phyloP scores from a whole-genome alignment of 2,329 filamentous ascomycete genomes.

The Diaporthe australafricana region DNA sequence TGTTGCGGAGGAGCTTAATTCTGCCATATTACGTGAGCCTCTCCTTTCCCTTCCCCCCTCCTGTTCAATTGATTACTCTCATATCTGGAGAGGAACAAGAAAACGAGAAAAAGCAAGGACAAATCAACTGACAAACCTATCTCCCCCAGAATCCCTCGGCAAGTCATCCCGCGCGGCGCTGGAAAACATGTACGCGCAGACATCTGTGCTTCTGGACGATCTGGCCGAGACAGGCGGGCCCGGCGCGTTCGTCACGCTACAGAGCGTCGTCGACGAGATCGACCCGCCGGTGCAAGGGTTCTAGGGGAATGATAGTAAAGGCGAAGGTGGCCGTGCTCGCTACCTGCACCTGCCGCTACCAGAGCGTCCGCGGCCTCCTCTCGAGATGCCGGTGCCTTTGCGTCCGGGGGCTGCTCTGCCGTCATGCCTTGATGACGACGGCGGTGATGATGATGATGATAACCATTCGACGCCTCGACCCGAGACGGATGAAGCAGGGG shows the following conservation, averaged over 20 bases:
- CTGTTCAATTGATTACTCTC: conserved; percentile 11
- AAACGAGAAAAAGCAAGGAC: not conserved
- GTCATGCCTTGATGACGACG: not conserved
- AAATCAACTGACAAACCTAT: conserved; percentile 35
- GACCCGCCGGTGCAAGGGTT: conserved; percentile 50
- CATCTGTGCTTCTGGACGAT: conserved; percentile 85
- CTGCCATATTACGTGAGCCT: conserved; percentile 85
- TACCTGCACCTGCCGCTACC: not conserved
- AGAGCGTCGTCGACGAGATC: conserved; percentile 61
- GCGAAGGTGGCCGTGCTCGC: not conserved
- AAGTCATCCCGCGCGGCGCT: conserved; percentile 89
- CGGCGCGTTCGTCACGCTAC: conserved; percentile 81
- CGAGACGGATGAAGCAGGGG: not conserved
- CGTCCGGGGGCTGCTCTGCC: not conserved
- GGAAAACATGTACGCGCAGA: conserved; percentile 88
- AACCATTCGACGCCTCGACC: not conserved
- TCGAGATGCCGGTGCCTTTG: not conserved
- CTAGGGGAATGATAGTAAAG: conserved; percentile 38
- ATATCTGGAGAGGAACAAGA: not conserved
- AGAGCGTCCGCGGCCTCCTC: not conserved
- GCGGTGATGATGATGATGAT: not conserved
- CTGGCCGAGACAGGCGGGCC: conserved; percentile 82
- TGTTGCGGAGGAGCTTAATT: conserved; percentile 94
- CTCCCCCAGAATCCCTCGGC: conserved; percentile 79
- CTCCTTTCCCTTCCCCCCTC: not conserved